Evolutionary conservation across 768 basidiomycete species (phyloP), one percentile per base, ranked within the genome.

Genomic region (Termitomyces sp.): DNA sequence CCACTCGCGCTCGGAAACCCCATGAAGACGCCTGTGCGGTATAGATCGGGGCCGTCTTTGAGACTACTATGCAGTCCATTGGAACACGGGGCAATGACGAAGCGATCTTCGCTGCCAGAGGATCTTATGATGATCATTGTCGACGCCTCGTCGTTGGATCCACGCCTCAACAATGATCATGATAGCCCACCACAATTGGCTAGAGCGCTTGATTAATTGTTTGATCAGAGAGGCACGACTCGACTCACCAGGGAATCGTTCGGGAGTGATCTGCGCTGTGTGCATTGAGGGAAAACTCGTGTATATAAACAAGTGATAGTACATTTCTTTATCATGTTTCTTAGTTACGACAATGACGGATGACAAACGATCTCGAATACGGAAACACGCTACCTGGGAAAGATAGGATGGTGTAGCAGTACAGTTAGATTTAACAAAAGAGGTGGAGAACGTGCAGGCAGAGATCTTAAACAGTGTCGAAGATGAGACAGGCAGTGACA

Each of bases 91-190:
- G 33, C 40, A 11, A 36, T 44, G 52, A 54, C 6, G 52, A 49
- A 57, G 35, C 28, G 63, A 64, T 64, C 63, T 51, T 57, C 62
- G 62, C 54, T 59, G 58, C 48, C 51, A 35, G 45, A 54, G 59
- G n/a, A 60, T 44, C 57, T 32, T 20, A 40, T 51, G 45, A 58
- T 58, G 57, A 58, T 46, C 48, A 36, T 36, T 44, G 46, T 42
- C 24, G 24, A 6, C 55, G n/a, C n/a, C 55, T 60, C 63, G 56
- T 58, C 45, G n/a, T 35, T 48, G 45, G 59, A 64, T 64, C 59
- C 63, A 60, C 63, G n/a, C 36, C 33, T 50, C 24, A 22, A 11
- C 22, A 55, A 32, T 33, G 49, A 35, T 39, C 16, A 28, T 44
- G n/a, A 11, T 39, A n/a, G n/a, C 35, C 39, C 38, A 42, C 38